A percentile compares a stretch with the other conserved stretches of the same genome.
These are phyloP conservation scores for Parasarocladium wereldwijsianum DNA, from an alignment of 2,329 filamentous ascomycete species.

Conservation along the genomic window DNA sequence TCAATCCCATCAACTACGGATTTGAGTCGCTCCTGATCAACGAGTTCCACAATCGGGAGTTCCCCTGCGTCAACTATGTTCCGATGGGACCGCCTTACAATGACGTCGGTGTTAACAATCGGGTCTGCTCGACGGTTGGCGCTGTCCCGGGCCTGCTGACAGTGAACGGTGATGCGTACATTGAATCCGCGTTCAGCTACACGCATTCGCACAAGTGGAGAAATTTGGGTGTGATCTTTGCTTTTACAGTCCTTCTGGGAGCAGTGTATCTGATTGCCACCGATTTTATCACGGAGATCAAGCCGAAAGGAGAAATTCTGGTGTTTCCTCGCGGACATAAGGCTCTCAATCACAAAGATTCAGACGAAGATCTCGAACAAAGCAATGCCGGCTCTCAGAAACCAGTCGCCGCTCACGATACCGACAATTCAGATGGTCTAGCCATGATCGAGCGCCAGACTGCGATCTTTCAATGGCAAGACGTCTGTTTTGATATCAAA, in stretches of 20 bases:
- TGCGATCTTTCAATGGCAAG: constrained; percentile 46
- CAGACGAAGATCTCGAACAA: background rate
- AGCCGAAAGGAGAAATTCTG: constrained; percentile 46
- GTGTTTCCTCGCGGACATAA: constrained; percentile 39
- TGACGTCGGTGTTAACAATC: constrained; percentile 18
- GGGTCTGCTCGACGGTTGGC: constrained; percentile 44
- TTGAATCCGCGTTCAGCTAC: constrained; percentile 21
- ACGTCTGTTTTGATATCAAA: constrained; percentile 58
- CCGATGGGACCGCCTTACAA: constrained; percentile 7
- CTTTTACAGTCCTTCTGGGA: background rate
- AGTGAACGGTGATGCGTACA: constrained; percentile 44
- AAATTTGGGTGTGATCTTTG: constrained; percentile 51
- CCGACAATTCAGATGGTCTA: constrained; percentile 1
- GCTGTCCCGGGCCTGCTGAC: constrained; percentile 32
- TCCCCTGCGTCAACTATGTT: constrained; percentile 33
- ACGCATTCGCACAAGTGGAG: constrained; percentile 44
- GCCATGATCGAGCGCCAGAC: background rate
- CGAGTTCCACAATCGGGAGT: constrained; percentile 36
- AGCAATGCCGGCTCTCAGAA: background rate
- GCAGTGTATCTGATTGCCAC: constrained; percentile 31
- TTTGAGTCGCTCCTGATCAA: constrained; percentile 51
- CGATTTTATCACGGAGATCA: constrained; percentile 30
- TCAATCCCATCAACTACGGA: constrained; percentile 37
- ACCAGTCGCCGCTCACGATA: background rate
- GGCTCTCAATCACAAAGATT: constrained; percentile 4